Evolutionary conservation across 345 rosid species (phyloP), one percentile per base, ranked within the genome.

Genomic region (Hypericum androsaemum): DNA sequence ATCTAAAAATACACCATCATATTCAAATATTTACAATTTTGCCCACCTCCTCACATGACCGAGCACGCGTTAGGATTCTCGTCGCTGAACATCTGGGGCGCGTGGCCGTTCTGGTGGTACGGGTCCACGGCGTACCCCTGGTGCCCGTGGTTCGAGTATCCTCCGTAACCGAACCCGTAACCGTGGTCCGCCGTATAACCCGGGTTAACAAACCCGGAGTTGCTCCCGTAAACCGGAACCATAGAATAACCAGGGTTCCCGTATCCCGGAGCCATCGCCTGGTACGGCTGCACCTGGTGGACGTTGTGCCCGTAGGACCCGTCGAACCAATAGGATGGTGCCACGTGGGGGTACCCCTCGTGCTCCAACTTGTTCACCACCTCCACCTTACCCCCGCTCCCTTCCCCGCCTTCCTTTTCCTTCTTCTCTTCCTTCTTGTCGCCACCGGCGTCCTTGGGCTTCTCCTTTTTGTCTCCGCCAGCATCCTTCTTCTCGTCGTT

Each of bases 171-270:
- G 32, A 22, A 22, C 32, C 32, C 32, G 32, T 22, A 22, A 22
- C 32, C 32, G 4, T 1, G 32, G 32, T 22, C 32, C 4, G 32
- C 32, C 32, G 32, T 1, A 4, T 22, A 22, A 22, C 32, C 32
- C 32, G 1, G 32, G 32, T 22, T 22, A 9, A 57, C 75, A 56
- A 67, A 57, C 58, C 47, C 56, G 41, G 71, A 80, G 6, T 63
- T 80, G 12, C 47, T 37, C 73, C 82, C 80, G 38, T 76, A 71
- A 56, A 61, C 69, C 6, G 86, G 76, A 6, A 14, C 41, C 2
- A 62, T 46, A 6, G 52, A 40, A 4, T 22, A 22, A 22, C 32
- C 32, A 5, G 60, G 37, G 42, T 56, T 56, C n/a, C 70, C 75
- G 39, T 46, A 46, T 32, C 22, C 28, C 50, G 50, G 50, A 17